A percentile compares a stretch with the other conserved stretches of the same genome.
These are phyloP conservation scores for Rostrohypoxylon terebratum DNA, from an alignment of 495 filamentous ascomycete species.

Conservation along the genomic window DNA sequence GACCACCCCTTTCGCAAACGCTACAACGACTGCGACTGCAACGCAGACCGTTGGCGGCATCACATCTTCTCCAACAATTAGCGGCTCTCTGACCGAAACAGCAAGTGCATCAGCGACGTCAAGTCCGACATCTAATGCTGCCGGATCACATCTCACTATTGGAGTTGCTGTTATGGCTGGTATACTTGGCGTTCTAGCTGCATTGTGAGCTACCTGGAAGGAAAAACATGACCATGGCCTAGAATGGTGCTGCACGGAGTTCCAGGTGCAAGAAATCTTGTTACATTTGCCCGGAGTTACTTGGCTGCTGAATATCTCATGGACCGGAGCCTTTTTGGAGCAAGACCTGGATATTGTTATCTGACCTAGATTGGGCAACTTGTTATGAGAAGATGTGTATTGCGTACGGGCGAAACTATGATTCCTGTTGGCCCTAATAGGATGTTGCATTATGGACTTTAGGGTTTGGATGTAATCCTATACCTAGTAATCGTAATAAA, in stretches of 20 bases:
- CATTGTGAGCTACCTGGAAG: conserved; percentile 29
- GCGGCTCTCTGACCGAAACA: conserved; percentile 21
- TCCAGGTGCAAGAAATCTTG: neutral
- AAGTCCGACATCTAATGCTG: conserved; percentile 23
- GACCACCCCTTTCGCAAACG: conserved; percentile 14
- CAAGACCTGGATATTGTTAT: conserved; percentile 18
- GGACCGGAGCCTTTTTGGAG: conserved; percentile 13
- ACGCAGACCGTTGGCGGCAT: conserved; percentile 26
- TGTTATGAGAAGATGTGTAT: neutral
- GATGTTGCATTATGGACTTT: neutral
- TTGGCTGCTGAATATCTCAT: conserved; percentile 2
- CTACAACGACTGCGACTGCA: conserved; percentile 5
- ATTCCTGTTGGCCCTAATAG: neutral
- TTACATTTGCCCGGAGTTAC: neutral
- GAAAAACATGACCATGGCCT: neutral
- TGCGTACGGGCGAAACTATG: neutral
- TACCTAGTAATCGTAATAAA: neutral
- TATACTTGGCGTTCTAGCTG: conserved; percentile 41
- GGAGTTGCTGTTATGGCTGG: conserved; percentile 45
- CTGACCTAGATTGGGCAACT: neutral
- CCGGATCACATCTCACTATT: conserved; percentile 33
- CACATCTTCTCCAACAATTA: conserved; percentile 10
- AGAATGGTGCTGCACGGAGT: neutral
- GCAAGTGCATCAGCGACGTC: conserved; percentile 9
- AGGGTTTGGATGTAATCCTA: conserved; percentile 10